Base-by-base conservation (phyloP, 306 rosid genomes). In the Purshia tridentata region DNA sequence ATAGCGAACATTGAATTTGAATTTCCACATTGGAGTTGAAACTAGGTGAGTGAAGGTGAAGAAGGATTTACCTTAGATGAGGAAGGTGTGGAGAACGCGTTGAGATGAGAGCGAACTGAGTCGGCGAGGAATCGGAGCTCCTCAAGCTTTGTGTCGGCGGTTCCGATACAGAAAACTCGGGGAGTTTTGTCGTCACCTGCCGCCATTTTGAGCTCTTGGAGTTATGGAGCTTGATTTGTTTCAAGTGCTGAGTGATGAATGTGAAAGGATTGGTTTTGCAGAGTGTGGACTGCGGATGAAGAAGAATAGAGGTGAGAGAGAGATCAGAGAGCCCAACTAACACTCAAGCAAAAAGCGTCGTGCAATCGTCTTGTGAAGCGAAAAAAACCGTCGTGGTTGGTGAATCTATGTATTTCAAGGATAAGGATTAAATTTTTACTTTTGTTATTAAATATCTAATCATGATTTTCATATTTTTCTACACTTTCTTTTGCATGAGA, bases 151-250 rank as follows among this genome's bases (percentile, higher is more conserved):
- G 97, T 83, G 77, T 94, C 96, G 51, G 91, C 82, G 20, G 96
- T 91, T 71, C 91, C 98, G 72, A 94, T 69, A 73, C 96, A 89
- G 76, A 89, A 86, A 59, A 94, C 90, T n/a, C 81, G 86, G 77
- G 50, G 82, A 42, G 51, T 47, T 54, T 77, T 68, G 48, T 42
- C 49, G 19, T 12, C 2, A 3, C 35, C 37, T 39, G 44, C 16
- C 13, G 76, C 58, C 92, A 84, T 89, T 66, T 40, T 54, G 10
- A 62, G n/a, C n/a, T n/a, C n/a, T n/a, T n/a, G n/a, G n/a, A n/a
- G n/a, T n/a, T n/a, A n/a, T n/a, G n/a, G n/a, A n/a, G n/a, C n/a
- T n/a, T n/a, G n/a, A n/a, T n/a, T n/a, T n/a, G n/a, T n/a, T n/a
- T n/a, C n/a, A n/a, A n/a, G 69, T 58, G 0, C 35, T 29, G 35